These are phyloP conservation scores for Leccinum ochraceum DNA, from an alignment of 768 basidiomycete genomes.

Conservation along the genomic window DNA sequence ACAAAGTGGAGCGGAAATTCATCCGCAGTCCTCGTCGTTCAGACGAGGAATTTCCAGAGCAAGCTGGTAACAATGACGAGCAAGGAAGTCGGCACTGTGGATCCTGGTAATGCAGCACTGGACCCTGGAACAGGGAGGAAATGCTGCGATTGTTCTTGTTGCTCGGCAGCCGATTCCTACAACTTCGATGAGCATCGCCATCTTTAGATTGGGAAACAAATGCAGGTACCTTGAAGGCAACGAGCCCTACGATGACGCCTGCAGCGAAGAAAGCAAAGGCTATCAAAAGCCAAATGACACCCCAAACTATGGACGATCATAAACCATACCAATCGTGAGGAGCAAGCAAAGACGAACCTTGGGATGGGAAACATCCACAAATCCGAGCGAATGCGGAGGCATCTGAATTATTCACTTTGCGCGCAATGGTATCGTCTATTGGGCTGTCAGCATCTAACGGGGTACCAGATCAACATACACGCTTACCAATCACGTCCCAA, in stretches of 20 bases:
- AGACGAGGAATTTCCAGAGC: constrained; percentile 28
- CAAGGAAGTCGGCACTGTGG: constrained; percentile 26
- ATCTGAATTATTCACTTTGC: constrained; percentile 86
- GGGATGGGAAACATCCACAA: constrained; percentile 84
- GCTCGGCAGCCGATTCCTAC: constrained; percentile 62
- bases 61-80: constrained; percentile 24
- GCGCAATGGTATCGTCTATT: constrained; percentile 78
- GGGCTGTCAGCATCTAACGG: neutral
- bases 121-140: constrained; percentile 66
- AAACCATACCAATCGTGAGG: constrained; percentile 1
- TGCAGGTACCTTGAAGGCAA: constrained; percentile 72
- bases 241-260: constrained; percentile 76
- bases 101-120: constrained; percentile 35
- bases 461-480: constrained; percentile 1
- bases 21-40: neutral
- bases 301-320: constrained; percentile 62
- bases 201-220: neutral
- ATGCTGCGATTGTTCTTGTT: constrained; percentile 48
- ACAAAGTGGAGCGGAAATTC: neutral
- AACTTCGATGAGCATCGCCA: neutral
- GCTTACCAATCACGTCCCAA: constrained; percentile 82
- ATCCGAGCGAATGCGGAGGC: constrained; percentile 82
- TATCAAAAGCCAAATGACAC: constrained; percentile 81
- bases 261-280: constrained; percentile 73
- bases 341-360: constrained; percentile 44